Evolutionary conservation across 2,329 filamentous ascomycete genomes (phyloP).

Genomic region (Teratosphaeria nubilosa): DNA sequence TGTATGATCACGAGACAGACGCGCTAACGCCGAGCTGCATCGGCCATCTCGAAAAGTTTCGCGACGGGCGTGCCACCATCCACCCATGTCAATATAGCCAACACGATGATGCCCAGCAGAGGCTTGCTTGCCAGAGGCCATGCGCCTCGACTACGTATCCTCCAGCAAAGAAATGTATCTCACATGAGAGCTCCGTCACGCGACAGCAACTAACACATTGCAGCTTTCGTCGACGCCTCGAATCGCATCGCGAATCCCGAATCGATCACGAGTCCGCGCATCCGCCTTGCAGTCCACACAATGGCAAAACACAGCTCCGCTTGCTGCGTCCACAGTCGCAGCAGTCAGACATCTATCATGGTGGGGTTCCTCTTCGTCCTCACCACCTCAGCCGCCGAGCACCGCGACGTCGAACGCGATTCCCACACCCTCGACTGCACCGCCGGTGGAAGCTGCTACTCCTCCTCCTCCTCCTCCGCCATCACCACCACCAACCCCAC

Average conservation of each 20-base stretch:
- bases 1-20: not conserved
- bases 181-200: not conserved
- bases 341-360: not conserved
- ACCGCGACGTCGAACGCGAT: conserved; percentile 20
- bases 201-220: not conserved
- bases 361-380: not conserved
- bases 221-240: conserved; percentile 19
- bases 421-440: conserved; percentile 21
- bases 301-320: conserved; percentile 3
- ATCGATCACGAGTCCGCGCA: not conserved
- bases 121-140: conserved; percentile 28
- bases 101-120: conserved; percentile 39
- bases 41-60: conserved; percentile 1
- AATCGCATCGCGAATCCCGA: conserved; percentile 2
- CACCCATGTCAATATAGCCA: not conserved
- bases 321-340: conserved; percentile 1
- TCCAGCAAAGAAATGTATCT: not conserved
- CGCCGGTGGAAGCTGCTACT: conserved; percentile 10
- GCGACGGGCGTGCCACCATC: not conserved
- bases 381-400: conserved; percentile 15
- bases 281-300: conserved; percentile 4
- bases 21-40: not conserved
- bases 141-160: conserved; percentile 4
- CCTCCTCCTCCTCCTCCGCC: conserved; percentile 11
- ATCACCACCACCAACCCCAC: conserved; percentile 13